These are phyloP conservation scores for Polytrichum formosum DNA, from an alignment of 225 moss, liverwort and hornwort genomes.

Conservation along the genomic window DNA sequence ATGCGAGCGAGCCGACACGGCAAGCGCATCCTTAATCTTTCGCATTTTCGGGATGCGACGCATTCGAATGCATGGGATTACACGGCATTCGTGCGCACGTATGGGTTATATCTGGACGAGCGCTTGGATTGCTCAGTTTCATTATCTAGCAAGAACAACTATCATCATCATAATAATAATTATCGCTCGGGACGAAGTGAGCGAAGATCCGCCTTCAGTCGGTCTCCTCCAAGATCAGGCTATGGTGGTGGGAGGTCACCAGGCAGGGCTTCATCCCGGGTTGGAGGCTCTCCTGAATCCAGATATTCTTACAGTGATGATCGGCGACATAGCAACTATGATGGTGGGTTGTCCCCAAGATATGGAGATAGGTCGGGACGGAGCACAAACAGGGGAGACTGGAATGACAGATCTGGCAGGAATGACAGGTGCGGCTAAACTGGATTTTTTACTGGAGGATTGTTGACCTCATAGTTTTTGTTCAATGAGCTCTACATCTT, in stretches of 20 bases:
- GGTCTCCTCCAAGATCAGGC: conserved; percentile 32
- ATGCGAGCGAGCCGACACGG: conserved; percentile 60
- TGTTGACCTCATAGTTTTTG: too few relatives aligned
- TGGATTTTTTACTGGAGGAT: not conserved
- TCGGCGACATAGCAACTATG: conserved; percentile 52
- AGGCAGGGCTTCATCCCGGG: conserved; percentile 38
- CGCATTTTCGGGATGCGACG: conserved; percentile 78
- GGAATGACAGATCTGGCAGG: conserved; percentile 12
- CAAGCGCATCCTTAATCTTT: conserved; percentile 76
- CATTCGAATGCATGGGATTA: conserved; percentile 93
- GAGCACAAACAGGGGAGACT: conserved; percentile 19
- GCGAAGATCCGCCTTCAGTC: conserved; percentile 31
- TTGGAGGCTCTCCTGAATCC: conserved; percentile 52
- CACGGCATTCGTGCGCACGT: conserved; percentile 80
- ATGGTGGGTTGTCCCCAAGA: conserved; percentile 51
- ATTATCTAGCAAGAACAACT: conserved; percentile 21
- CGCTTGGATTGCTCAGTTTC: conserved; percentile 62
- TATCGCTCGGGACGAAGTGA: conserved; percentile 11
- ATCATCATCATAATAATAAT: too few relatives aligned
- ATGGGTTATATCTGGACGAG: conserved; percentile 79
- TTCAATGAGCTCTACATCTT: too few relatives aligned
- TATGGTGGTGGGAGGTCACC: conserved; percentile 41
- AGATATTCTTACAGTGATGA: conserved; percentile 63
- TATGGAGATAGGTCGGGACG: conserved; percentile 35
- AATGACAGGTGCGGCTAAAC: conserved; percentile 23